Evolutionary conservation across 106 monocot species (phyloP), one percentile per base, ranked within the genome.

Genomic region (Acanthochlamys bracteata): DNA sequence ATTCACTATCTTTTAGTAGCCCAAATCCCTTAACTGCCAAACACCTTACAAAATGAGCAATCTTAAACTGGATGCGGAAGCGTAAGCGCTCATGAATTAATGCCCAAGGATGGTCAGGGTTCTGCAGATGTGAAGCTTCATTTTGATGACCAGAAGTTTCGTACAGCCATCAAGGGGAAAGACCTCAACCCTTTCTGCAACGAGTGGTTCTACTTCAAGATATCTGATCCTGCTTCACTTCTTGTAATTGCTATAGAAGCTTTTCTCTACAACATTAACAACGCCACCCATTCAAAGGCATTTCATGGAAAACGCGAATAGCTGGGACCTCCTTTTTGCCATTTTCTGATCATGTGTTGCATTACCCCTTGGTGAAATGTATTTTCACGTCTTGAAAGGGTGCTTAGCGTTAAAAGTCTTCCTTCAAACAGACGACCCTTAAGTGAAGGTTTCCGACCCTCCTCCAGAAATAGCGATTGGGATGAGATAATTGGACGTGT

Each of bases 61-160:
- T 55, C 74, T 74, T 45, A 89, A 89, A 76, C 59, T 89, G 24
- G 84, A 81, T 4, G 82, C 85, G 42, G 89, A 89, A 63, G 85
- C 85, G 57, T 47, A 43, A 13, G 43, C 13, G 43, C 43, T 8
- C 43, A 43, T 43, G 43, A 43, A 8, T 13, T 43, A 71, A 82
- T 89, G 82, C 89, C 89, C 67, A 89, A 74, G 66, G 89, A 89
- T 69, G 89, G 82, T 59, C 84, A 89, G 20, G 89, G 89, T 25
- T 82, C 89, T 39, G 66, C 89, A 25, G 82, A 54, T 41, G 89
- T 85, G 15, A 84, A 89, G 66, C 76, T 89, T 47, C 73, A 79
- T 10, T 89, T 89, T 63, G 89, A 85, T 59, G 82, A 79, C 64
- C 89, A 89, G 55, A 82, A 79, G 60, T 85, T 75, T 56, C 84